These are phyloP conservation scores for Tubosaeta sp. DNA, from an alignment of 768 basidiomycete species.

Conservation along the genomic window DNA sequence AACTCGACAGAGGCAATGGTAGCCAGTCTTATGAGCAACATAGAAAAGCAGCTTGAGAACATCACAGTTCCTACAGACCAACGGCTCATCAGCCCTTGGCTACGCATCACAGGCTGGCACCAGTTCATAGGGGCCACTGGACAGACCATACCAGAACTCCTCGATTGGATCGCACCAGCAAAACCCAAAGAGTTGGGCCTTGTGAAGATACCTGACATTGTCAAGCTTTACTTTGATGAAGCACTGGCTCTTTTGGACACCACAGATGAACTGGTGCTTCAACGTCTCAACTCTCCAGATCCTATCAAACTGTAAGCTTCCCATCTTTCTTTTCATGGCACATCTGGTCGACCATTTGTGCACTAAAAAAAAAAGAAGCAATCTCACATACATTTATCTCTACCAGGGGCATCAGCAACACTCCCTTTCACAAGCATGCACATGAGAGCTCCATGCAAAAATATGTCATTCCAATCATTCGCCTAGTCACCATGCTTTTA, in stretches of 20 bases:
- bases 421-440: slow-evolving; percentile 19
- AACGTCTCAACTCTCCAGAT: slow-evolving; percentile 9
- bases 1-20: not conserved
- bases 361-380: too few species aligned
- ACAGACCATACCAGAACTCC: too few species aligned
- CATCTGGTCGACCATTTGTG: slow-evolving; percentile 3
- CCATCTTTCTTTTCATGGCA: not conserved
- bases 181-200: not conserved
- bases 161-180: too few species aligned
- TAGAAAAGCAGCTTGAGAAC: not conserved
- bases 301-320: slow-evolving; percentile 2
- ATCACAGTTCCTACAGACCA: not conserved
- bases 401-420: slow-evolving; percentile 6
- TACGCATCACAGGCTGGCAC: slow-evolving; percentile 5
- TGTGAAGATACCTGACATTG: not conserved
- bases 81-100: slow-evolving; percentile 4
- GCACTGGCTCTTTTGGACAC: not conserved
- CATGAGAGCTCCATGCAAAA: slow-evolving; percentile 2
- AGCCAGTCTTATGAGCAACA: not conserved
- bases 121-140: not conserved
- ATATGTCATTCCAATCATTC: slow-evolving; percentile 6
- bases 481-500: slow-evolving; percentile 1
- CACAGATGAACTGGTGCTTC: slow-evolving; percentile 7
- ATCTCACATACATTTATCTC: too few species aligned
- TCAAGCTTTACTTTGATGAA: slow-evolving; percentile 4